Percentiles rank a stretch among this genome's conserved stretches.
Conservation (phyloP, 2,329 filamentous ascomycete species). For the Fulvia fulva region DNA sequence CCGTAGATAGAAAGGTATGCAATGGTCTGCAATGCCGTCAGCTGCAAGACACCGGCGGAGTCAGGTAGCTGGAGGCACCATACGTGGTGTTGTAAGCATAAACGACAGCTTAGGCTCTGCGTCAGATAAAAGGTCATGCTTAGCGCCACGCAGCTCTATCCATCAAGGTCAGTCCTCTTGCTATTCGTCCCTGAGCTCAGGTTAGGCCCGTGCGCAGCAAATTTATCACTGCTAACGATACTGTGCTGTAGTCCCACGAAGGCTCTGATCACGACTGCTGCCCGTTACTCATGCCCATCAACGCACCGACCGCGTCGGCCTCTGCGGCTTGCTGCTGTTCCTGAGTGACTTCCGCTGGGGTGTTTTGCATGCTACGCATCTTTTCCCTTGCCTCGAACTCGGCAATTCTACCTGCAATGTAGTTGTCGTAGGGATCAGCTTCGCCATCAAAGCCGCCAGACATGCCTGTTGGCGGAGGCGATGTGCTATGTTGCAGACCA, state of each 20-base stretch:
- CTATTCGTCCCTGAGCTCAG: not conserved
- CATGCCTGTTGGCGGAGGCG: conserved; percentile 29
- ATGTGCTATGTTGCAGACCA: conserved; percentile 16
- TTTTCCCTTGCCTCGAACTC: conserved; percentile 27
- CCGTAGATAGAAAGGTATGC: conserved; percentile 7
- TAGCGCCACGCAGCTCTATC: not conserved
- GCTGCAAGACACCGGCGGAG: not conserved
- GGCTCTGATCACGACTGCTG: not conserved
- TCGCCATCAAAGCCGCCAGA: conserved; percentile 32
- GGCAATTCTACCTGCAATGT: conserved; percentile 28
- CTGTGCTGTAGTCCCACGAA: not conserved
- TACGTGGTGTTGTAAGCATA: not conserved
- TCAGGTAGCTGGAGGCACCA: not conserved
- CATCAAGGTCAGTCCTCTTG: not conserved
- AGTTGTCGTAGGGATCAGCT: conserved; percentile 34
- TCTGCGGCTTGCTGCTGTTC: conserved; percentile 17
- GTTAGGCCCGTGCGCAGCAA: not conserved
- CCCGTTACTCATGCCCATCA: conserved; percentile 22
- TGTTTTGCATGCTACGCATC: conserved; percentile 23
- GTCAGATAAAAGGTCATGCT: not conserved
- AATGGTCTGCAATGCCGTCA: not conserved
- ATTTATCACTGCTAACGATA: not conserved
- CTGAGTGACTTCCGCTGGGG: conserved; percentile 21
- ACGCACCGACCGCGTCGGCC: conserved; percentile 27
- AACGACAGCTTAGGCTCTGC: not conserved